A percentile compares a stretch with the other conserved stretches of the same genome.
phyloP scores from a whole-genome alignment of 192 early-diverging fungal genomes.

The Gonapodya prolifera region DNA sequence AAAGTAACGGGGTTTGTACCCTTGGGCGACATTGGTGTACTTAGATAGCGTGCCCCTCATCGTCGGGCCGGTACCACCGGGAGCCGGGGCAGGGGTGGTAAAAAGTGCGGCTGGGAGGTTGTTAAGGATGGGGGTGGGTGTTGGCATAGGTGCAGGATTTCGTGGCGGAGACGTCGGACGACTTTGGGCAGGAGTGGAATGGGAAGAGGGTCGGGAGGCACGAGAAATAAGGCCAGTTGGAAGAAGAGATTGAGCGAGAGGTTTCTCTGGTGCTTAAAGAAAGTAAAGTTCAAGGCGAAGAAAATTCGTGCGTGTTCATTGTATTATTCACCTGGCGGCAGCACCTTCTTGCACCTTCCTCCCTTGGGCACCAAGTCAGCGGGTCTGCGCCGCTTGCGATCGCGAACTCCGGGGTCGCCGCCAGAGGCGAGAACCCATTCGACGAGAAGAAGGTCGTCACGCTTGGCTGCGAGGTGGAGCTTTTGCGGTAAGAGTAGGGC shows the following conservation, averaged over 20 bases:
- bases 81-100: background rate
- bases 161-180: background rate
- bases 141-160: background rate
- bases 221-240: background rate
- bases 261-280: background rate
- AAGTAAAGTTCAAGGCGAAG: too few relatives aligned
- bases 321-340: background rate
- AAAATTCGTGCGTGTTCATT: too few relatives aligned
- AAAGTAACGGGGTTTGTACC: slow-evolving; percentile 71
- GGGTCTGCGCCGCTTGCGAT: background rate
- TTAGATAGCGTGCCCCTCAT: slow-evolving; percentile 56
- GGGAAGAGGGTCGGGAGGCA: background rate
- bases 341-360: background rate
- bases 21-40: slow-evolving; percentile 76
- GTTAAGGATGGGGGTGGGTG: background rate
- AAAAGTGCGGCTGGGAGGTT: background rate
- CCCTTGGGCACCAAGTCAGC: background rate
- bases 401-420: background rate
- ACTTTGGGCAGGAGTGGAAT: background rate
- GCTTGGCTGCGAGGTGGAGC: background rate
- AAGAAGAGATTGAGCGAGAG: background rate
- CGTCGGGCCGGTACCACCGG: slow-evolving; percentile 37
- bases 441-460: background rate
- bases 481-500: background rate
- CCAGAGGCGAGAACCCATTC: background rate